Conservation (phyloP, 768 basidiomycete genomes). For the Xanthoconium stramineum region DNA sequence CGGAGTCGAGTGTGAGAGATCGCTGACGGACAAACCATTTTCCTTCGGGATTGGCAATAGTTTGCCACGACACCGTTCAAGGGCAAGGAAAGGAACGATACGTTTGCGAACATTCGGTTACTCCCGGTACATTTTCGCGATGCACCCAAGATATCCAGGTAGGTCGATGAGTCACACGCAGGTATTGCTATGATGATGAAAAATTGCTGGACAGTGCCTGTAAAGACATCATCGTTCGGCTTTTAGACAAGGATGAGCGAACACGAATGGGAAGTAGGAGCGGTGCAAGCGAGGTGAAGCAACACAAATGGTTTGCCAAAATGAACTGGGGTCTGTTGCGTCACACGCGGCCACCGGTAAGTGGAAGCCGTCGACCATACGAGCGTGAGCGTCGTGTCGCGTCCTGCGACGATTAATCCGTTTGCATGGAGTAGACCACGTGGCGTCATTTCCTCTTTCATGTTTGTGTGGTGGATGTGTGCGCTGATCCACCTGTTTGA, state of each 20-base stretch:
- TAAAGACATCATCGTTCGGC: slow-evolving; percentile 82
- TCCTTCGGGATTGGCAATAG: slow-evolving; percentile 39
- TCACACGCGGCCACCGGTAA: slow-evolving; percentile 88
- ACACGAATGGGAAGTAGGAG: slow-evolving; percentile 86
- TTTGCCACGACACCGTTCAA: slow-evolving; percentile 99
- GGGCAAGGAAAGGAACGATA: slow-evolving; percentile 89
- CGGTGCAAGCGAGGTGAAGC: slow-evolving; percentile 97
- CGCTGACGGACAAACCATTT: slow-evolving; percentile 33
- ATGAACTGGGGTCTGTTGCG: slow-evolving; percentile 96
- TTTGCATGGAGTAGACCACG: slow-evolving; percentile 6
- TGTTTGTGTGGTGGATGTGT: slow-evolving; percentile 16
- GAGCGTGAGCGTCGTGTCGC: neutral
- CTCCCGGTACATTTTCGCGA: slow-evolving; percentile 86
- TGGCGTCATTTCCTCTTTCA: slow-evolving; percentile 12
- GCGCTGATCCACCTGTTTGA: slow-evolving; percentile 23
- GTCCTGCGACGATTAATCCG: neutral
- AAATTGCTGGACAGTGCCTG: slow-evolving; percentile 53
- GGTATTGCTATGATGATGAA: slow-evolving; percentile 9
- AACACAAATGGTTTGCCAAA: slow-evolving; percentile 96
- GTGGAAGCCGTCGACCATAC: slow-evolving; percentile 25
- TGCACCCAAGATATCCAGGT: slow-evolving; percentile 72
- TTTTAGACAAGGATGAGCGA: slow-evolving; percentile 90
- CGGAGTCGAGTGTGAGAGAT: slow-evolving; percentile 19
- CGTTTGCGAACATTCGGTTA: slow-evolving; percentile 92
- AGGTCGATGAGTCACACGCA: slow-evolving; percentile 28